Conservation (phyloP, 2,329 filamentous ascomycete species). For the Diplodia corticola region DNA sequence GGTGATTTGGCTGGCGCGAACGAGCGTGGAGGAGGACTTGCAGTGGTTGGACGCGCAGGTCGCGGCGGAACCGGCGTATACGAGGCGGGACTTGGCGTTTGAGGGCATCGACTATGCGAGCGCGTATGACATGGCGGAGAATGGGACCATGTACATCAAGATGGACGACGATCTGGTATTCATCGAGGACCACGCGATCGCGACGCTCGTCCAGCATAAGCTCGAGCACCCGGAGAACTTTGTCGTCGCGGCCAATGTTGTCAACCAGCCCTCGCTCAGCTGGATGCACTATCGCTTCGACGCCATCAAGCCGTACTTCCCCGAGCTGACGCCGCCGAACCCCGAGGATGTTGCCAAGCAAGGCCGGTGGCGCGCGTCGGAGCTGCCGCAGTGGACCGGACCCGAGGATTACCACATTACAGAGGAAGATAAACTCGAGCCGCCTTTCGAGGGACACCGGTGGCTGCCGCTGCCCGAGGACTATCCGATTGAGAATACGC, state of each 20-base stretch:
- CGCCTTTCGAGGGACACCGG: conserved; percentile 49
- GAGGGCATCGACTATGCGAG: conserved; percentile 26
- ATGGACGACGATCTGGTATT: conserved; percentile 48
- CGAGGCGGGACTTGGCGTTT: conserved; percentile 24
- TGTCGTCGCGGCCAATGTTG: conserved; percentile 57
- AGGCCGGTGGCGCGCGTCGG: conserved; percentile 43
- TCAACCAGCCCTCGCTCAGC: conserved; percentile 57
- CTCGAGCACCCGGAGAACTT: conserved; percentile 53
- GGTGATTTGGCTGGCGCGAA: conserved; percentile 47
- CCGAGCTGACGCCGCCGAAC: conserved; percentile 41
- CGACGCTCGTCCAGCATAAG: conserved; percentile 56
- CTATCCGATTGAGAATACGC: conserved; percentile 45
- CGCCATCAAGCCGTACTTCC: conserved; percentile 55
- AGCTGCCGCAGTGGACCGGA: conserved; percentile 39
- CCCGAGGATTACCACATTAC: conserved; percentile 28
- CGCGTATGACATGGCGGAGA: conserved; percentile 27
- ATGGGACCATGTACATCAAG: conserved; percentile 43
- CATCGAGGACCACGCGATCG: conserved; percentile 50
- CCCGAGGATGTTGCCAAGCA: conserved; percentile 29
- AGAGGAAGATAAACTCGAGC: conserved; percentile 28
- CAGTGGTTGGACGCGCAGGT: conserved; percentile 40
- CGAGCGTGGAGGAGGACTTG: conserved; percentile 37
- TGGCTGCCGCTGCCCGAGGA: conserved; percentile 52
- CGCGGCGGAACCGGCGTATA: conserved; percentile 35
- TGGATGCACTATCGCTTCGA: conserved; percentile 58